Percentiles rank a stretch among this genome's conserved stretches.
These are phyloP conservation scores for Naegleria lovaniensis DNA, from an alignment of 208 protist genomes.

Conservation along the genomic window DNA sequence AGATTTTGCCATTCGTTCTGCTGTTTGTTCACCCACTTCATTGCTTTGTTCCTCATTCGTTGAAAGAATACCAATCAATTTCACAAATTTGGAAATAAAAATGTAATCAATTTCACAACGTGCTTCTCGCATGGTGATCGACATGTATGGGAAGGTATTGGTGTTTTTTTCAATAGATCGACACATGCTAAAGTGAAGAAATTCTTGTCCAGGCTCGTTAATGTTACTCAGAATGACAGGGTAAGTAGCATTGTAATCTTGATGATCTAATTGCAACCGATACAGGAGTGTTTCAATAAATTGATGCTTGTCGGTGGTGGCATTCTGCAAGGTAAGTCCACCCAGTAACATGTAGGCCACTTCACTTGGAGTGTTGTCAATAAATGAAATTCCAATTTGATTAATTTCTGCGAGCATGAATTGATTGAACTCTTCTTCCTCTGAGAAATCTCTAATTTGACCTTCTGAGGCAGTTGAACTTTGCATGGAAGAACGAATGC, in stretches of 20 bases:
- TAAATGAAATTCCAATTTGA: conserved; percentile 12
- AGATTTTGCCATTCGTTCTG: background rate
- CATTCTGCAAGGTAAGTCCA: background rate
- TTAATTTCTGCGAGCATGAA: background rate
- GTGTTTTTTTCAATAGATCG: background rate
- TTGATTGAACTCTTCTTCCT: background rate
- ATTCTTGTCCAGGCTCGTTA: background rate
- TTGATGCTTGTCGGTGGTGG: background rate
- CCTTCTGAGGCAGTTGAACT: background rate
- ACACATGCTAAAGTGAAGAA: background rate
- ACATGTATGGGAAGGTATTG: background rate
- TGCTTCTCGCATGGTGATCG: background rate
- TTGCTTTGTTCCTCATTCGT: background rate
- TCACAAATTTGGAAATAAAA: background rate
- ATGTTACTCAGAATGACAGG: background rate
- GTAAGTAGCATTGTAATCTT: background rate
- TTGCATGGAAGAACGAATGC: background rate
- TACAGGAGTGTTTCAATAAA: background rate
- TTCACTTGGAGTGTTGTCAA: conserved; percentile 11
- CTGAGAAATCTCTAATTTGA: background rate
- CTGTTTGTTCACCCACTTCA: background rate
- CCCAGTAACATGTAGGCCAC: background rate
- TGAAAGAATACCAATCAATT: background rate
- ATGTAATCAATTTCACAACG: background rate
- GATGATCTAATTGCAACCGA: background rate